Percentiles rank a stretch among this genome's conserved stretches.
These are phyloP conservation scores for Leccinum disarticulatum DNA, from an alignment of 768 basidiomycete genomes.

Conservation along the genomic window DNA sequence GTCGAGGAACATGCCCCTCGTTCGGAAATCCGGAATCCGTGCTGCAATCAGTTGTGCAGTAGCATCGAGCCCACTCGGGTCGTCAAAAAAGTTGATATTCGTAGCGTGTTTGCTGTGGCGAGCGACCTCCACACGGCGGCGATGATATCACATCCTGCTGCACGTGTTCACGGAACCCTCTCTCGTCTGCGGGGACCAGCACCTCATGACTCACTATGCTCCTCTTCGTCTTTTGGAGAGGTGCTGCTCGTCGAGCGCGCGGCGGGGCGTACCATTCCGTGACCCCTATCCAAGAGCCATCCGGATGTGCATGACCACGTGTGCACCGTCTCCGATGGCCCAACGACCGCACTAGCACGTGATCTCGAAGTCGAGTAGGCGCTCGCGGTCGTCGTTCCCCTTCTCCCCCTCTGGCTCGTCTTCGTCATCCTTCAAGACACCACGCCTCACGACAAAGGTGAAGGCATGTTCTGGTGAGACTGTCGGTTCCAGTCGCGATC, in stretches of 20 bases:
- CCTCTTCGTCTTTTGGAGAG: not conserved
- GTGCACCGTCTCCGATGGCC: too few species aligned
- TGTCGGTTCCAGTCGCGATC: not conserved
- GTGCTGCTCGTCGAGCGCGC: not conserved
- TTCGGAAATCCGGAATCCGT: not conserved
- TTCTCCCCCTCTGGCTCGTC: not conserved
- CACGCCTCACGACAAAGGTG: not conserved
- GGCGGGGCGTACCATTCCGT: not conserved
- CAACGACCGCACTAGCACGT: not conserved
- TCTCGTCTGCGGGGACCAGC: not conserved
- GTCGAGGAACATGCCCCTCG: too few species aligned
- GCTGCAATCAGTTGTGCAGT: not conserved
- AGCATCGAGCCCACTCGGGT: not conserved
- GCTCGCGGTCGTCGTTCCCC: not conserved
- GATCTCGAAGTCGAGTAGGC: not conserved
- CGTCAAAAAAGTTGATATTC: conserved; percentile 12
- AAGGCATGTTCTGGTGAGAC: not conserved
- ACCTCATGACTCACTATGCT: not conserved
- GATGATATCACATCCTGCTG: conserved; percentile 6
- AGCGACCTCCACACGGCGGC: not conserved
- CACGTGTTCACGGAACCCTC: not conserved
- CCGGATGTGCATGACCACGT: not conserved
- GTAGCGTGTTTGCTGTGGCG: not conserved
- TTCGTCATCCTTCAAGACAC: not conserved
- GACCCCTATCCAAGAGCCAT: not conserved